Conservation (phyloP, 192 early-diverging fungal species). For the Coemansia sp. region DNA sequence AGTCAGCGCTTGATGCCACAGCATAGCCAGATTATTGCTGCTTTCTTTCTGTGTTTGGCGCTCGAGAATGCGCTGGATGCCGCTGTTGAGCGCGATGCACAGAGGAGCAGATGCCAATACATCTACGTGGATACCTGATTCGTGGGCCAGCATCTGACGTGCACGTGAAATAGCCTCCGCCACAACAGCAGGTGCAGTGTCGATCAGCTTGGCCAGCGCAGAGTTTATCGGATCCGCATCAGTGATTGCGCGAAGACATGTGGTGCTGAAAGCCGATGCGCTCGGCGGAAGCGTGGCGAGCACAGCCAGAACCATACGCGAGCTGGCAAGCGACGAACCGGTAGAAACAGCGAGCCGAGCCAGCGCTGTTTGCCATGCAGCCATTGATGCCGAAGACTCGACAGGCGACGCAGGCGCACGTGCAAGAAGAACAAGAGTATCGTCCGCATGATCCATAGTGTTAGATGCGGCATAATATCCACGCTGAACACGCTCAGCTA, state of each 20-base stretch:
- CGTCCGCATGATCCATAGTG: background rate
- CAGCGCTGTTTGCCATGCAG: constrained; percentile 42
- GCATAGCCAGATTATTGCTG: constrained; percentile 1
- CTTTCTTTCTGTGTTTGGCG: background rate
- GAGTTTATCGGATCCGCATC: background rate
- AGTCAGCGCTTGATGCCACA: constrained; percentile 35
- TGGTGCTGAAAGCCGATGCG: background rate
- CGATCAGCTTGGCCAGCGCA: background rate
- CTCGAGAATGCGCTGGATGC: constrained; percentile 20
- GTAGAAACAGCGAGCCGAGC: background rate
- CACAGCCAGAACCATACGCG: constrained; percentile 35
- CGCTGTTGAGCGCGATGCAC: constrained; percentile 19
- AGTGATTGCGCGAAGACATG: background rate
- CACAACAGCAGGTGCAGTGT: background rate
- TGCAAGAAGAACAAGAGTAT: background rate
- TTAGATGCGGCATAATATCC: constrained; percentile 12
- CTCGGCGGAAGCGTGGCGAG: constrained; percentile 22
- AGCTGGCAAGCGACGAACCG: constrained; percentile 1
- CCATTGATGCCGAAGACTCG: constrained; percentile 13
- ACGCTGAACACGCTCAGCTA: constrained; percentile 44
- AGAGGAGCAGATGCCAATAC: constrained; percentile 18
- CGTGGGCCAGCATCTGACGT: constrained; percentile 19
- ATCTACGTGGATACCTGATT: background rate
- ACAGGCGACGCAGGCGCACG: constrained; percentile 12
- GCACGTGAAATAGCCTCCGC: constrained; percentile 9